phyloP scores from a whole-genome alignment of 805 yeast species.

The Lipomyces lipofer region DNA sequence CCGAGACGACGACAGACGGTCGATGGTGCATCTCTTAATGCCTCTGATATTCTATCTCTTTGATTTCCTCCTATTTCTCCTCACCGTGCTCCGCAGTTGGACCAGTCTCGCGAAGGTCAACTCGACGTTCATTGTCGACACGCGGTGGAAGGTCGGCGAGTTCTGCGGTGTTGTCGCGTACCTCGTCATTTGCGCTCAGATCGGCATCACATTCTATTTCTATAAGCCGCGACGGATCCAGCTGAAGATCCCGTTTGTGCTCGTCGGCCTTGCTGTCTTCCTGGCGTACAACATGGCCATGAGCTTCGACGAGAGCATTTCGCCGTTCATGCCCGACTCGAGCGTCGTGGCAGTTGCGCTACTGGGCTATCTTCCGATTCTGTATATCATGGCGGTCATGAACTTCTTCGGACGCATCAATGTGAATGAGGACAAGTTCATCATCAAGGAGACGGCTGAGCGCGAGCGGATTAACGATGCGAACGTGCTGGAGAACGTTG shows the following conservation, averaged over 20 bases:
- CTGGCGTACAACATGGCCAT: conserved; percentile 29
- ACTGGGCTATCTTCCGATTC: conserved; percentile 35
- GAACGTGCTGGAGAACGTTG: conserved; percentile 17
- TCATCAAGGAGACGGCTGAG: conserved; percentile 23
- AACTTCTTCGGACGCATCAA: conserved; percentile 33
- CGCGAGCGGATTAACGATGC: conserved; percentile 21
- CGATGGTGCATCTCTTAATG: conserved; percentile 31
- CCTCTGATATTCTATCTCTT: conserved; percentile 35
- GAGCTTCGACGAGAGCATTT: conserved; percentile 21
- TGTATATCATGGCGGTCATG: conserved; percentile 31
- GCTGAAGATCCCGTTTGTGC: conserved; percentile 22
- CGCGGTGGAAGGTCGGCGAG: conserved; percentile 36
- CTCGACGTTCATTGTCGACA: conserved; percentile 24
- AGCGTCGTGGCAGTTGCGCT: conserved; percentile 30
- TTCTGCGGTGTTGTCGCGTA: conserved; percentile 33
- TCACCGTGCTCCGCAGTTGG: conserved; percentile 38
- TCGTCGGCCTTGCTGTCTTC: conserved; percentile 20
- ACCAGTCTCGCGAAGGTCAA: conserved; percentile 12
- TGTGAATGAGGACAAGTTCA: conserved; percentile 34
- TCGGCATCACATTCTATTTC: conserved; percentile 29
- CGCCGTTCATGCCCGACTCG: conserved; percentile 34
- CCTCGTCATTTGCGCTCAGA: conserved; percentile 26
- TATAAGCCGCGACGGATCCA: conserved; percentile 32
- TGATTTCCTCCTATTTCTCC: conserved; percentile 33
- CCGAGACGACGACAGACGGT: conserved; percentile 29